Base-by-base conservation (phyloP, 2,329 filamentous ascomycete genomes). In the Dothiorella sarmentorum region DNA sequence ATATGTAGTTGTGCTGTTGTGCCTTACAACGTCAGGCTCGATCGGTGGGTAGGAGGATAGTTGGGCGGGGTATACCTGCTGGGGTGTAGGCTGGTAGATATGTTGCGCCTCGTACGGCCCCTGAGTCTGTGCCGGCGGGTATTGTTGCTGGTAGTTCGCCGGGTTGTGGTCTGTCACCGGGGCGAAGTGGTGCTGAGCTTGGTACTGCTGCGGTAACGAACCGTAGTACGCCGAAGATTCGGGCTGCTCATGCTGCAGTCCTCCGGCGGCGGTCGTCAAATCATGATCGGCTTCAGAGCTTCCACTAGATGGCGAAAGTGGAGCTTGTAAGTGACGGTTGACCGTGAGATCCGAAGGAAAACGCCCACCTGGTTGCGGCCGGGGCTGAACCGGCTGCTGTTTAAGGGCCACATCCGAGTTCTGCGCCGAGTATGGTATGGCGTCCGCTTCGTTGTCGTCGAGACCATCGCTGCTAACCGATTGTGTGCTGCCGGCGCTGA, bases 271-370 rank as follows among this genome's bases (percentile, higher is more conserved):
- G 58, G 82, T 84, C 64, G 83, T 78, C 67, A 84, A 73, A 68
- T 85, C 82, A 69, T 80, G 79, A 68, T 86, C 85, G 63, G 82
- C 63, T 56, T 77, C 85, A 66, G 89, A 92, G 73, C 87, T 90
- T 74, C 86, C 85, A 80, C 90, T 95, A 80, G 89, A 90, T 61
- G 89, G 88, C 70, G 89, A 91, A 71, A 86, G 80, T 71, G 88
- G 85, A 71, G 84, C 86, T 76, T 91, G 87, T 85, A 91, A 86
- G 81, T 89, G 87, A 79, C 90, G 86, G 74, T 91, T 89, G 73
- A 96, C 83, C 78, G 91, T 86, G 68, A 97, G 80, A 80, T 97
- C 92, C 77, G 90, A 95, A 77, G 93, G 93, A 79, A 99, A 99
- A 75, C 92, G 86, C 80, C 93, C 93, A 86, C 92, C 93, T 86